Percentiles rank a stretch among this genome's conserved stretches.
Evolutionary conservation across 1,139 yeast genomes (phyloP).

Genomic region (Scheffersomyces segobiensis): DNA sequence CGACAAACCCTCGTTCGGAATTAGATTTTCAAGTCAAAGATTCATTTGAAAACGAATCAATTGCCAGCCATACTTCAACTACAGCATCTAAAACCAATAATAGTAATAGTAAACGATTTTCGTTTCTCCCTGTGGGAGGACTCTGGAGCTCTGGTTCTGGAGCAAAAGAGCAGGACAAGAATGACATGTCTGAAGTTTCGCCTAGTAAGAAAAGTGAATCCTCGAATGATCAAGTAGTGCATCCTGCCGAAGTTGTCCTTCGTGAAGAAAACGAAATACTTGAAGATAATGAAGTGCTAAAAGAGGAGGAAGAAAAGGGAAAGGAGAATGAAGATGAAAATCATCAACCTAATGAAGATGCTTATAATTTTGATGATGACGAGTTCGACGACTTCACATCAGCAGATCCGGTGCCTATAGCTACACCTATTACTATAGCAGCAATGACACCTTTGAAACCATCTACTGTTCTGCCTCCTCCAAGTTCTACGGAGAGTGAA

Average conservation of each 20-base stretch:
- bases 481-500: background rate
- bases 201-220: background rate
- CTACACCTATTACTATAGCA: background rate
- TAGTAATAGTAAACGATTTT: conserved; percentile 6
- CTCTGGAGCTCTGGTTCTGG: conserved; percentile 1
- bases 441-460: background rate
- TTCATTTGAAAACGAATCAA: background rate
- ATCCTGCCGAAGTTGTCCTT: background rate
- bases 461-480: background rate
- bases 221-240: background rate
- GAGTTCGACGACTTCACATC: conserved; percentile 15
- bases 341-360: background rate
- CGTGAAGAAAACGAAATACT: background rate
- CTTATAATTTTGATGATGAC: conserved; percentile 4
- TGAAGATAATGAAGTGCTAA: conserved; percentile 1
- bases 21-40: background rate
- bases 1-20: conserved; percentile 1
- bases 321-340: conserved; percentile 4
- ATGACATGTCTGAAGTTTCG: background rate
- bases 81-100: background rate
- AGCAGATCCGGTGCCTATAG: conserved; percentile 2
- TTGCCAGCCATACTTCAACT: background rate
- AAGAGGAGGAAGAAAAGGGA: conserved; percentile 1
- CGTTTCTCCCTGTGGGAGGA: conserved; percentile 9
- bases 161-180: background rate